phyloP scores from a whole-genome alignment of 371 early-diverging fungal genomes.

The Mortierella sp. region DNA sequence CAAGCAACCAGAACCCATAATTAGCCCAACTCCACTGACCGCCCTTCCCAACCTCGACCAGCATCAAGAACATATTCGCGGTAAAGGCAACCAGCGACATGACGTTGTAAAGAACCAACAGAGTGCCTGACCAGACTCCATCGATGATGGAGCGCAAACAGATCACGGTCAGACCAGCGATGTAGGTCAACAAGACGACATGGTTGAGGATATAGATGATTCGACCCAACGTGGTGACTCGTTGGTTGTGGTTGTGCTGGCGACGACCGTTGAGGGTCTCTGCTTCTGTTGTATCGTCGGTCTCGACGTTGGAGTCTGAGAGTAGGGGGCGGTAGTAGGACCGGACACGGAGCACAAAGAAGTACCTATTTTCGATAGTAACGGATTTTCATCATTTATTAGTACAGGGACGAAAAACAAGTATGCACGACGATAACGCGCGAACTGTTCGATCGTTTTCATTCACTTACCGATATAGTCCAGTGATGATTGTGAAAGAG shows the following conservation, averaged over 20 bases:
- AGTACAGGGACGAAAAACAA: background rate
- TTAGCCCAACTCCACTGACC: slow-evolving; percentile 58
- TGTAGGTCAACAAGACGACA: slow-evolving; percentile 21
- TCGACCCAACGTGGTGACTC: slow-evolving; percentile 17
- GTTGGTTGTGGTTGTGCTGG: background rate
- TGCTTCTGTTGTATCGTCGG: slow-evolving; percentile 3
- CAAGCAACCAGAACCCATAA: slow-evolving; percentile 52
- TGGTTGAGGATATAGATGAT: slow-evolving; percentile 31
- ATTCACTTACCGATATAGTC: slow-evolving; percentile 34
- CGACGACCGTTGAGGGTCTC: background rate
- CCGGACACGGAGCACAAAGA: slow-evolving; percentile 41
- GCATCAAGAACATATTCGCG: slow-evolving; percentile 38
- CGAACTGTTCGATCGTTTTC: too few species aligned
- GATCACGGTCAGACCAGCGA: slow-evolving; percentile 30
- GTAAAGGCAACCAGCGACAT: slow-evolving; percentile 29
- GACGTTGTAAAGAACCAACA: slow-evolving; percentile 40
- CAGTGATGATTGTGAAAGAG: slow-evolving; percentile 36
- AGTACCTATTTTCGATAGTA: slow-evolving; percentile 23
- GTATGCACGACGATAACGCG: background rate
- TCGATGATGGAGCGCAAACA: slow-evolving; percentile 43
- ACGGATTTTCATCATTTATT: background rate
- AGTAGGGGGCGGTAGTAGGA: slow-evolving; percentile 42
- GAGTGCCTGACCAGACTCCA: slow-evolving; percentile 41
- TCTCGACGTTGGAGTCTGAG: slow-evolving; percentile 23
- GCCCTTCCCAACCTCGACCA: slow-evolving; percentile 28